Conservation (phyloP, 2,329 filamentous ascomycete species). For the Stagonosporopsis chrysanthemi region DNA sequence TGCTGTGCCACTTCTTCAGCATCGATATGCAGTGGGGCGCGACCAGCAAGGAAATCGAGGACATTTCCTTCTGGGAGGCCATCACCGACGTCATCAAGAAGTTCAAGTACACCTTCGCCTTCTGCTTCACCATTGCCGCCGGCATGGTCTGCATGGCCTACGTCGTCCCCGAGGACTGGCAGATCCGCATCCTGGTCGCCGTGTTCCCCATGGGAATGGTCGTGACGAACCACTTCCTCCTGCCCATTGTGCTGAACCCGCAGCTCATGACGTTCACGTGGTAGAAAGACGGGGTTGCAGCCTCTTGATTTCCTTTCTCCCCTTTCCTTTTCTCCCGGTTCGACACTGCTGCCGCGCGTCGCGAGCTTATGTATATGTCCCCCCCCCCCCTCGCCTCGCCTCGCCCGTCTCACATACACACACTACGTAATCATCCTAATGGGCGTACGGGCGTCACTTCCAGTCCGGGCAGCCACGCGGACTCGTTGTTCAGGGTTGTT, state of each 20-base stretch:
- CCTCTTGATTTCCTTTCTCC: background rate
- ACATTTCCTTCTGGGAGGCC: conserved; percentile 85
- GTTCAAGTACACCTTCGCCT: conserved; percentile 72
- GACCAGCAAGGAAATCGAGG: conserved; percentile 82
- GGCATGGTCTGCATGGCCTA: conserved; percentile 71
- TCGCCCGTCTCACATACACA: no score
- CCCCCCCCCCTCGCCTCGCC: no score
- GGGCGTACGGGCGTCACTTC: no score
- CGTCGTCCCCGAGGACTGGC: conserved; percentile 68
- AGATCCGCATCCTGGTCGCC: conserved; percentile 63
- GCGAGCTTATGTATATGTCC: no score
- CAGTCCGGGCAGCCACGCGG: no score
- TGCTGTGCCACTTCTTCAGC: conserved; percentile 83
- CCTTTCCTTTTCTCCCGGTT: background rate
- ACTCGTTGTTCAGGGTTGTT: no score
- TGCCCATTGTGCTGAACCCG: conserved; percentile 79
- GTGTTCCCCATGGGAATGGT: conserved; percentile 76
- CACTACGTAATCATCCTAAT: no score
- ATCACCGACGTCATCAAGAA: conserved; percentile 78
- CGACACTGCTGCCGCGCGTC: no score
- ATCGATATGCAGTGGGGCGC: conserved; percentile 88
- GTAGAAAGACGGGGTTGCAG: conserved; percentile 51
- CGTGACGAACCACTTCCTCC: conserved; percentile 71
- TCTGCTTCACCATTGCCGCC: conserved; percentile 66
- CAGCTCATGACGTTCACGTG: conserved; percentile 81